Evolutionary conservation across 441 rosid species (phyloP).

Genomic region (Adansonia madagascariensis): DNA sequence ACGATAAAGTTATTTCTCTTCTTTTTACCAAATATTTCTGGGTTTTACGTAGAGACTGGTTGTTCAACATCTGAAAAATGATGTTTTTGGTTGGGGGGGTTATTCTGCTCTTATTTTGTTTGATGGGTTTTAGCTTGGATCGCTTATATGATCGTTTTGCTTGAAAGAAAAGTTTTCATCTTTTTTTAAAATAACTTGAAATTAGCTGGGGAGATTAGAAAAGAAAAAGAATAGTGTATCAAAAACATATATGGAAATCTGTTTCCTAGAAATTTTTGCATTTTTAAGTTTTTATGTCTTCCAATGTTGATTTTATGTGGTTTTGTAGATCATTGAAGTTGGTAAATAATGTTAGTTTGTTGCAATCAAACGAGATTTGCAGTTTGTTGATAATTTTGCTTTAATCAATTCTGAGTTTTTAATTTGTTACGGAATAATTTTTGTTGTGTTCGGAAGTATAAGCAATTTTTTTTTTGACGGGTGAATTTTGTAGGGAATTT

Average conservation of each 20-base stretch:
- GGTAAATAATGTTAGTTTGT: constrained; percentile 2
- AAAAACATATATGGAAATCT: neutral
- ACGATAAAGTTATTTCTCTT: neutral
- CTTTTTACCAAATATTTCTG: neutral
- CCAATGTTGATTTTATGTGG: neutral
- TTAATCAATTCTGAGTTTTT: neutral
- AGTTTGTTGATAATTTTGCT: neutral
- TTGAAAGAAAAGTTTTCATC: neutral
- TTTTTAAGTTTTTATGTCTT: constrained; percentile 9
- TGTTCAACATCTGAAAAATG: constrained; percentile 5
- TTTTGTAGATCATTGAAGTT: neutral
- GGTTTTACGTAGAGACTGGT: neutral
- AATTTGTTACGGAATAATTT: neutral
- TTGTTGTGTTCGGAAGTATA: neutral
- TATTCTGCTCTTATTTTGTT: neutral
- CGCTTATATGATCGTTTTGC: neutral
- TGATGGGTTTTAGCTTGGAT: neutral
- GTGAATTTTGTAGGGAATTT: constrained; percentile 17
- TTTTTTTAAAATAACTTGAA: neutral
- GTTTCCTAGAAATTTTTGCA: neutral
- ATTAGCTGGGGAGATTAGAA: neutral
- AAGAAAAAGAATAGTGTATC: neutral
- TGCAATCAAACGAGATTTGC: neutral
- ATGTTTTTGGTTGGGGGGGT: neutral
- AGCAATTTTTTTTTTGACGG: neutral